Base-by-base conservation (phyloP, 352 stramenopile species). In the Pythium biforme region DNA sequence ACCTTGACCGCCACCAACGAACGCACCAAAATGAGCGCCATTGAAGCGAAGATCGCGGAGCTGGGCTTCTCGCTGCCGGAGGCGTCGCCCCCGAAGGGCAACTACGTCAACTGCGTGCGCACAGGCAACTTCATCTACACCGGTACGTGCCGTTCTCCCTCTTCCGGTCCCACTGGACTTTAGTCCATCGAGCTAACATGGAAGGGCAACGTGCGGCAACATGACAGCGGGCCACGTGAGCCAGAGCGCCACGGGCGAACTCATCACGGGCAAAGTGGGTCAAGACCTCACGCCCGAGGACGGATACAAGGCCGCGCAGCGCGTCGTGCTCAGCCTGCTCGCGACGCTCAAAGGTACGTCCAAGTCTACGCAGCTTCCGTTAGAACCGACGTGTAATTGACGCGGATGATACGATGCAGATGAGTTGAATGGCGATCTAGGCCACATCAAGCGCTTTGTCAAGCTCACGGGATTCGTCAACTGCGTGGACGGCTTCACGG, bases 401-500 rank as follows among this genome's bases (percentile, higher is more conserved):
- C 19, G 10, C 51, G 27, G 12, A 41, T 45, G 0, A 20, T 3
- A 22, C 7, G 22, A 15, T 26, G 27, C 50, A 87, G 77, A 73
- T 26, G 77, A 90, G 60, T 49, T 91, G 4, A 2, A 29, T 6
- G 86, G 86, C n/a, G 87, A 97, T 66, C 73, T 98, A 25, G 88
- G 96, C 70, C 64, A 82, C 19, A 77, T 98, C 54, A 90, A 85
- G 68, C 77, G 88, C 61, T 80, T 98, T 46, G 89, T 98, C 43
- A 98, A 98, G 79, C 67, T 98, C 49, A 84, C 94, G 47, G 94
- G 93, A 29, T 98, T 98, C 68, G 92, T 98, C 12, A 95, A 96
- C 72, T 98, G 88, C 64, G 72, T 88, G 25, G 81, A 95, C 55
- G 83, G 83, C 52, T 97, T 97, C 76, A 63, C 73, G 12, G 69